A percentile compares a stretch with the other conserved stretches of the same genome.
These are phyloP conservation scores for Lodderomyces metapsilosis DNA, from an alignment of 1,139 yeast species.

Conservation along the genomic window DNA sequence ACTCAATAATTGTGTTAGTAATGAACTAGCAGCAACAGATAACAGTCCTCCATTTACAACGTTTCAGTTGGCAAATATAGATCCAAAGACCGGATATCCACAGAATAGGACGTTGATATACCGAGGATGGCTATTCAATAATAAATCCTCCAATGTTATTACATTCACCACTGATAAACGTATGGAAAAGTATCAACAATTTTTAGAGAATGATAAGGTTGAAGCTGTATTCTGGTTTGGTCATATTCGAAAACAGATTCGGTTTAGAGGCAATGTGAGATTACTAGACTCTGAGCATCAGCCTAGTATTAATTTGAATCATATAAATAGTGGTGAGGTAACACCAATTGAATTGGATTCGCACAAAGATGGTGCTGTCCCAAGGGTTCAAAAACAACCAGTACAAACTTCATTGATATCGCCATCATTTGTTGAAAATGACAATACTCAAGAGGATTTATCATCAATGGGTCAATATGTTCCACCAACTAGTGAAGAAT, in stretches of 20 bases:
- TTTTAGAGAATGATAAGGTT: conserved; percentile 49
- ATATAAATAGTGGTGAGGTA: conserved; percentile 12
- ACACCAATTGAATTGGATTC: conserved; percentile 7
- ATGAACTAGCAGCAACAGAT: conserved; percentile 16
- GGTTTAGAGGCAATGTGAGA: conserved; percentile 67
- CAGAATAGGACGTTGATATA: conserved; percentile 67
- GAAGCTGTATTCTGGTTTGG: conserved; percentile 79
- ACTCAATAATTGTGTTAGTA: conserved; percentile 13
- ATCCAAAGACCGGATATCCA: conserved; percentile 50
- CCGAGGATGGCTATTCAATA: conserved; percentile 74
- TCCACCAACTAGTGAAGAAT: conserved; percentile 62
- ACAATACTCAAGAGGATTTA: conserved; percentile 8
- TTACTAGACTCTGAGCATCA: conserved; percentile 34
- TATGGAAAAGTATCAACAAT: conserved; percentile 60
- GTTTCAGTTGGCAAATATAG: conserved; percentile 71
- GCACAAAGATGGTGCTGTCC: conserved; percentile 16
- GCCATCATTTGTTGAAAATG: conserved; percentile 20
- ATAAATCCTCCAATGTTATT: conserved; percentile 63
- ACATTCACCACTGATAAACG: conserved; percentile 74
- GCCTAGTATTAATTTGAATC: conserved; percentile 33
- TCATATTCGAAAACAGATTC: conserved; percentile 60
- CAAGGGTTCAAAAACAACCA: conserved; percentile 15
- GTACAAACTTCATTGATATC: conserved; percentile 27
- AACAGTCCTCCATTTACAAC: conserved; percentile 47
- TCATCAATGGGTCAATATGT: conserved; percentile 13